Evolutionary conservation across 1,284 basidiomycete genomes (phyloP).

Genomic region (Leccinum griseonigrum): DNA sequence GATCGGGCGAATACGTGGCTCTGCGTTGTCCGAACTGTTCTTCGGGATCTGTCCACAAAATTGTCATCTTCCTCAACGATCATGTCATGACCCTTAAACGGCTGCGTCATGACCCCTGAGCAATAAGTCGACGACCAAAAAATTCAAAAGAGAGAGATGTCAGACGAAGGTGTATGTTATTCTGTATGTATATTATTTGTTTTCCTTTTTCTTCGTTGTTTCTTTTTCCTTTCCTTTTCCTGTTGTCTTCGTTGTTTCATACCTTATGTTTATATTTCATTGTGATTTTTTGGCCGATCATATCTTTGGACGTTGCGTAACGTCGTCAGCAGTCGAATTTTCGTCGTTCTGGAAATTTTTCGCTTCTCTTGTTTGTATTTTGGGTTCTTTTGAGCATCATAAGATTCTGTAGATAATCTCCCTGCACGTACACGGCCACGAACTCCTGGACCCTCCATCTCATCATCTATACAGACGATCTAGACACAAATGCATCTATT

Average conservation of each 20-base stretch:
- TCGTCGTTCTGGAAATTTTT: background rate
- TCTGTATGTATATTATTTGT: constrained; percentile 32
- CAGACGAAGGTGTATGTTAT: constrained; percentile 28
- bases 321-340: constrained; percentile 6
- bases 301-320: background rate
- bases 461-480: constrained; percentile 2
- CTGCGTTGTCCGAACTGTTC: constrained; percentile 58
- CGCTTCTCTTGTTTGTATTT: constrained; percentile 2
- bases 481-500: constrained; percentile 12
- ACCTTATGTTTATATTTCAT: background rate
- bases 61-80: constrained; percentile 37
- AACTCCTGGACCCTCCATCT: constrained; percentile 6
- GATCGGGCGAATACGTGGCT: constrained; percentile 59
- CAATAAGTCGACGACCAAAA: background rate
- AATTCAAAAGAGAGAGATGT: background rate
- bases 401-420: constrained; percentile 21
- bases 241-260: background rate
- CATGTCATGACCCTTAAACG: background rate
- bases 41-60: constrained; percentile 53
- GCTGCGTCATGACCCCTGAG: constrained; percentile 13
- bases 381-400: background rate
- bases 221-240: constrained; percentile 4
- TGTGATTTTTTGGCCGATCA: background rate
- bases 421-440: constrained; percentile 10
- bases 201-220: background rate